Base-by-base conservation (phyloP, 2,329 filamentous ascomycete genomes). In the Colletotrichum sp. region DNA sequence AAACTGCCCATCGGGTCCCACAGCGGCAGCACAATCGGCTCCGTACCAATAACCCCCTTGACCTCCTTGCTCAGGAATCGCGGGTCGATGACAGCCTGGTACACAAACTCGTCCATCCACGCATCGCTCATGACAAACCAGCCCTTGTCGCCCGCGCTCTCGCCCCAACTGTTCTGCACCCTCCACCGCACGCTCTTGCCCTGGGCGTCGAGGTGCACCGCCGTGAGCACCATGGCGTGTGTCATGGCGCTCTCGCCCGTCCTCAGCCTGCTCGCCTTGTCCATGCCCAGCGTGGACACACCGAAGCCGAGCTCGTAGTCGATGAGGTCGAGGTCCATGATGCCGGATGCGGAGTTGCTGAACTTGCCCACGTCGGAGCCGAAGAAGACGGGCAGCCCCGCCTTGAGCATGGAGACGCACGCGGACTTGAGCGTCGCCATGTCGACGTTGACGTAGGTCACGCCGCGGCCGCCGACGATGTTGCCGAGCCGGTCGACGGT, bases 141-240 rank as follows among this genome's bases (percentile, higher is more conserved):
- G 0, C 96, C 96, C 79, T 95, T 92, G 15, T 93, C 91, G 1
- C 96, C 96, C 0, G 90, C 90, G 0, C 81, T 86, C 55, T 91
- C 89, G 15, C 94, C 95, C 95, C 95, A 98, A 72, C 92, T 94
- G 83, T 98, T 98, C 89, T 98, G 94, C 8, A 98, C 95, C 70
- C 95, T 88, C 96, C 96, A 98, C 60, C 95, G 88, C 2, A 95
- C 90, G 3, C 92, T 89, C 84, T 64, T 90, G 2, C 91, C 92
- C 75, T 91, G 85, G 32, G 90, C 87, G 76, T 94, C 93, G 4
- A 98, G 83, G 81, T 98, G 95, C 62, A 98, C 96, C 1, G 92
- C 96, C 4, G 95, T 98, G 77, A 98, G 85, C 0, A 98, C 95
- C 96, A 98, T 98, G 6, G 96, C 96, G 81, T 98, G 96, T 1